Evolutionary conservation across 257 asterid species (phyloP).

Genomic region (Leptodermis oblonga): DNA sequence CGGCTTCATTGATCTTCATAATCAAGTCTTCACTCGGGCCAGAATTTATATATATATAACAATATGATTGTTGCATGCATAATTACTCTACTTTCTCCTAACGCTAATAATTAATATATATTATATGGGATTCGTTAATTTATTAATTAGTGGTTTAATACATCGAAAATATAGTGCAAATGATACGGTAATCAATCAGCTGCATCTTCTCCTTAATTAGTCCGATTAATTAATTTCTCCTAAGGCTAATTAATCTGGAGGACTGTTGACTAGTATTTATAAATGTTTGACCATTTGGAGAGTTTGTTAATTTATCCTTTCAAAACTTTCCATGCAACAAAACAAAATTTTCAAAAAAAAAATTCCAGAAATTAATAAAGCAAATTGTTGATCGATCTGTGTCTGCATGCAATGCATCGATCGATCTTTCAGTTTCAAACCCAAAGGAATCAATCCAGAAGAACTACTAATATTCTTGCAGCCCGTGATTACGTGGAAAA

Average conservation of each 20-base stretch:
- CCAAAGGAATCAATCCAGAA: slow-evolving; percentile 3
- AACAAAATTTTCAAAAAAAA: not conserved
- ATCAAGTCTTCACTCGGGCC: not conserved
- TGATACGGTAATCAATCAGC: not conserved
- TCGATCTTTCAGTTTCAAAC: slow-evolving; percentile 29
- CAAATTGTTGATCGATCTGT: not conserved
- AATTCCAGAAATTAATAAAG: not conserved
- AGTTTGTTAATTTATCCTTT: not conserved
- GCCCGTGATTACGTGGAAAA: no score
- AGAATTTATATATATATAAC: no score
- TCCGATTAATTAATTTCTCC: no score
- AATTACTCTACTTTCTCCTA: no score
- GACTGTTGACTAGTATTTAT: not conserved
- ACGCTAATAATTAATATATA: no score
- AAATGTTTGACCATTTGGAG: no score
- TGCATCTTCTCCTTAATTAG: not conserved
- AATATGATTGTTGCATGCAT: no score
- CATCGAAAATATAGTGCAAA: slow-evolving; percentile 18
- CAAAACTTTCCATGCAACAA: not conserved
- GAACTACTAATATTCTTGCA: slow-evolving; percentile 18
- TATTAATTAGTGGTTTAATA: slow-evolving; percentile 2
- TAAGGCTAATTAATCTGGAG: not conserved
- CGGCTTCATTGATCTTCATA: slow-evolving; percentile 9
- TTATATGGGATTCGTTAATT: not conserved
- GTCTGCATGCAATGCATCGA: slow-evolving; percentile 19